A percentile compares a stretch with the other conserved stretches of the same genome.
These are phyloP conservation scores for Russula vinacea DNA, from an alignment of 768 basidiomycete species.

Conservation along the genomic window DNA sequence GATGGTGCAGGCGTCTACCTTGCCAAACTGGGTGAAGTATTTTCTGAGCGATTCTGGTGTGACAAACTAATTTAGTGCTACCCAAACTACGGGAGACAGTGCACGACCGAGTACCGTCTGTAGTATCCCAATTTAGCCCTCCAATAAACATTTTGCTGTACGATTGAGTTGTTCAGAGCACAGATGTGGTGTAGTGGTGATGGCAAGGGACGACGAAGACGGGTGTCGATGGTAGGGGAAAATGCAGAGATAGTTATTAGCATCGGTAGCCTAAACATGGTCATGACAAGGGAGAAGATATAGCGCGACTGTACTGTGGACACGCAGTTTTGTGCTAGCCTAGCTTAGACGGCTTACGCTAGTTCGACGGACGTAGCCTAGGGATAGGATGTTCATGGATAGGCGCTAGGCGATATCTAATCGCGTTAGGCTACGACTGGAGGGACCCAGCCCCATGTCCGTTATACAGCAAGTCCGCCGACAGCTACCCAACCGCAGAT, in stretches of 20 bases:
- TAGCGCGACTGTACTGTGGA: slow-evolving; percentile 67
- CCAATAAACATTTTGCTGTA: slow-evolving; percentile 99
- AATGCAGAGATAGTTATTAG: slow-evolving; percentile 65
- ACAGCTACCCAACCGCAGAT: slow-evolving; percentile 24
- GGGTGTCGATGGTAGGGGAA: slow-evolving; percentile 37
- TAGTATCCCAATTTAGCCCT: slow-evolving; percentile 98
- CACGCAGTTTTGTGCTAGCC: slow-evolving; percentile 36
- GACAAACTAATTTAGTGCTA: slow-evolving; percentile 40
- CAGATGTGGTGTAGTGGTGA: slow-evolving; percentile 24
- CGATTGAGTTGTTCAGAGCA: slow-evolving; percentile 17
- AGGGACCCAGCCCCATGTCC: slow-evolving; percentile 21
- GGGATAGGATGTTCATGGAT: slow-evolving; percentile 24
- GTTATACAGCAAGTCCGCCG: slow-evolving; percentile 28
- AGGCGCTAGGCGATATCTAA: slow-evolving; percentile 29
- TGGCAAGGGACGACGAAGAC: slow-evolving; percentile 19
- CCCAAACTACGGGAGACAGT: slow-evolving; percentile 37
- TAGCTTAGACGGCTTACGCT: slow-evolving; percentile 56
- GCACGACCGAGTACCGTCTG: slow-evolving; percentile 71
- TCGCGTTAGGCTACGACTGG: slow-evolving; percentile 38
- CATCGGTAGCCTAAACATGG: slow-evolving; percentile 66
- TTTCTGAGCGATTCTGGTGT: slow-evolving; percentile 63
- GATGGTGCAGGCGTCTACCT: slow-evolving; percentile 94
- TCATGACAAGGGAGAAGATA: slow-evolving; percentile 50
- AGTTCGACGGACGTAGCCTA: slow-evolving; percentile 32
- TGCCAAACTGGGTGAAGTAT: slow-evolving; percentile 93